Evolutionary conservation across 257 asterid genomes (phyloP), one percentile per base, ranked within the genome.

Genomic region (Solanum ossicruentum): DNA sequence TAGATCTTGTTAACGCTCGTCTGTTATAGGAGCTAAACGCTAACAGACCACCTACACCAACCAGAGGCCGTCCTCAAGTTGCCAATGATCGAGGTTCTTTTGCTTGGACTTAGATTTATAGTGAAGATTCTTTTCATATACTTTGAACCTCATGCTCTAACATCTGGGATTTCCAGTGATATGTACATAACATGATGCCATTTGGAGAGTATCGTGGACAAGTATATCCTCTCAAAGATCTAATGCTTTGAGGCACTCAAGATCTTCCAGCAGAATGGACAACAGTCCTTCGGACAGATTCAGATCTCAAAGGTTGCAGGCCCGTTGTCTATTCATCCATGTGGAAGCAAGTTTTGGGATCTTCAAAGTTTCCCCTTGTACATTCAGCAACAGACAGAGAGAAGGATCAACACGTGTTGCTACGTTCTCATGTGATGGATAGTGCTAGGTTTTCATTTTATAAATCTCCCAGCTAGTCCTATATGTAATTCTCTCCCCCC

Each of bases 41-140:
- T 16, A 97, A 97, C 93, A 89, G 99, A 70, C 81, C 99, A 72
- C 93, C 99, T 1, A 96, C 99, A 16, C 99, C 98, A 11, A 96
- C 99, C 21, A 91, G 99, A 88, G 98, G 99, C 18, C 98, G 98
- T 60, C 98, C 98, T 56, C 99, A 92, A 93, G 98, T 90, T 81
- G 88, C 94, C 61, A 92, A 83, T 54, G 98, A 97, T 73, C 93
- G 95, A 92, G 98, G 96, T 91, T 95, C 99, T 90, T 93, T 95
- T 86, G 97, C 98, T 84, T 95, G 98, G 99, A 89, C 93, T 89
- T 94, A 95, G 92, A 90, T 88, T 67, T 87, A 85, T 43, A 43
- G 73, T 26, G 85, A 71, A 71, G 88, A 85, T 88, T 88, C 87
- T 89, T 90, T 87, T 87, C 70, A 83, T 88, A 80, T 84, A 79